Conservation (phyloP, 2,329 filamentous ascomycete species). For the Calonectria naviculata region DNA sequence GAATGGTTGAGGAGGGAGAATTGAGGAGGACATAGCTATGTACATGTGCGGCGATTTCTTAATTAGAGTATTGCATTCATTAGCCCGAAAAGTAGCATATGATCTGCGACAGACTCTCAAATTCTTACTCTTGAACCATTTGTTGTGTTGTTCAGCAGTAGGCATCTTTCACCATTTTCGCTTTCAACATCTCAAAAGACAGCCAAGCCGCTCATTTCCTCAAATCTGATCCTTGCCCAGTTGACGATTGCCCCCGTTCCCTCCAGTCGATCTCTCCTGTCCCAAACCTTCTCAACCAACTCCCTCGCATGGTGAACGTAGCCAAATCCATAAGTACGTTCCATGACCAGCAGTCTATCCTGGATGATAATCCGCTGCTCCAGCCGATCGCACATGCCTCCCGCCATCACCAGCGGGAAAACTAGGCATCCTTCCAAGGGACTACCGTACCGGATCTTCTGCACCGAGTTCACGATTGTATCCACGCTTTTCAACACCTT, state of each 20-base stretch:
- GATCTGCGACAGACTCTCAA: too few species aligned
- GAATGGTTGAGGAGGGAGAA: too few species aligned
- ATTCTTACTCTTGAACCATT: too few species aligned
- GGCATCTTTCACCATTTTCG: too few species aligned
- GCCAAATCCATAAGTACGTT: constrained; percentile 54
- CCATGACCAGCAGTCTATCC: constrained; percentile 62
- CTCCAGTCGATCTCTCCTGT: constrained; percentile 43
- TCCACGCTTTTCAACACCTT: constrained; percentile 47
- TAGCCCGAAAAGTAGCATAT: too few species aligned
- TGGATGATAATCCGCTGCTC: constrained; percentile 65
- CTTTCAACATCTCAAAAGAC: constrained; percentile 43
- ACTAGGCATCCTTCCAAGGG: constrained; percentile 53
- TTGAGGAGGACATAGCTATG: too few species aligned
- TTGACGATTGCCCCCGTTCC: constrained; percentile 44
- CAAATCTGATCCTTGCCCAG: constrained; percentile 48
- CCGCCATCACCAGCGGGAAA: constrained; percentile 55
- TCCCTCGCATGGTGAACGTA: constrained; percentile 54
- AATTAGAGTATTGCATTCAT: too few species aligned
- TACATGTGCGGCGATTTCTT: too few species aligned
- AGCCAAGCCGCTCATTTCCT: constrained; percentile 49
- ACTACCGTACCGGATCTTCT: constrained; percentile 54
- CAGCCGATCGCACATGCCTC: constrained; percentile 48
- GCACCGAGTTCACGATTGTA: constrained; percentile 48
- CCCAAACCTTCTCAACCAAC: constrained; percentile 54
- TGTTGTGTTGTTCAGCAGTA: too few species aligned